A percentile compares a stretch with the other conserved stretches of the same genome.
These are phyloP conservation scores for Funneliformis geosporum DNA, from an alignment of 192 early-diverging fungal species.

Conservation along the genomic window DNA sequence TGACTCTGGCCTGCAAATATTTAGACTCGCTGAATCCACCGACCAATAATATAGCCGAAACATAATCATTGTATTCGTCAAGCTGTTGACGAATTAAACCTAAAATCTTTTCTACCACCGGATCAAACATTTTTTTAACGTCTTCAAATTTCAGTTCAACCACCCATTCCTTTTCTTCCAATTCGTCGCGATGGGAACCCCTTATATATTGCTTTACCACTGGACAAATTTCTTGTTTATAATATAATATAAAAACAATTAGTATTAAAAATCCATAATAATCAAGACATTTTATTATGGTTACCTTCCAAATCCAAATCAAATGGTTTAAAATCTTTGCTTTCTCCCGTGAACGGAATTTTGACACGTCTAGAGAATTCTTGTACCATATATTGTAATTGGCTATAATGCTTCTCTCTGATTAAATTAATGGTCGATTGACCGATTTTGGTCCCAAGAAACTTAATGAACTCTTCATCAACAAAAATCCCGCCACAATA, in stretches of 20 bases:
- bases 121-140: constrained; percentile 47
- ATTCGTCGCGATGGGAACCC: neutral
- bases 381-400: constrained; percentile 6
- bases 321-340: neutral
- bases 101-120: constrained; percentile 54
- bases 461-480: constrained; percentile 35
- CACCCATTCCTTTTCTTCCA: constrained; percentile 21
- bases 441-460: neutral
- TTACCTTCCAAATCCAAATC: constrained; percentile 14
- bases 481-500: constrained; percentile 51
- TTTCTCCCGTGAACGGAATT: neutral
- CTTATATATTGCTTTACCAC: neutral
- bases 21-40: constrained; percentile 61
- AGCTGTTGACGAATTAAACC: constrained; percentile 55
- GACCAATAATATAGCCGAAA: constrained; percentile 55
- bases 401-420: neutral
- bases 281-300: no score
- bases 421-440: neutral
- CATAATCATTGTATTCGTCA: constrained; percentile 33
- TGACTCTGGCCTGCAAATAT: constrained; percentile 52
- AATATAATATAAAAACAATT: no score
- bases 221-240: neutral
- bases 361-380: constrained; percentile 2
- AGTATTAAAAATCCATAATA: no score
- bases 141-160: constrained; percentile 7